Base-by-base conservation (phyloP, 176 grass and related monocot species). In the Dendrocalamus sinicus region DNA sequence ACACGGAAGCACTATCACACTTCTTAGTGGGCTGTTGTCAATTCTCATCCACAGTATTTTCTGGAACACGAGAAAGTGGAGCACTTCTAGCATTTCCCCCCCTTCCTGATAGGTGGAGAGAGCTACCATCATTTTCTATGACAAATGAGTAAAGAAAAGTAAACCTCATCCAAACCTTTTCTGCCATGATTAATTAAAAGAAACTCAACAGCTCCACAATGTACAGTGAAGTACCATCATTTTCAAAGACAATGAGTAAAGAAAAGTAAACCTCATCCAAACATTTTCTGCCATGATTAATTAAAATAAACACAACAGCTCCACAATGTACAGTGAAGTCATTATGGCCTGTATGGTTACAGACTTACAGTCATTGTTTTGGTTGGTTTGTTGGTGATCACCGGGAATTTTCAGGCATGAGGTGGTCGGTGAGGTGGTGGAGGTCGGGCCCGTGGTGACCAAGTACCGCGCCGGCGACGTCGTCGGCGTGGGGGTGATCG, bases 351-450 rank as follows among this genome's bases (percentile, higher is more conserved):
- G 11, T 28, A 47, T 12, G 46, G 46, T 8, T 22, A 19, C 3
- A n/a, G 26, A 73, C 14, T 8, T 22, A 19, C 3, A n/a, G 26
- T 78, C 14, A 41, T 73, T 48, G 24, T 1, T 1, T 17, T 78
- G n/a, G 15, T 43, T 7, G 24, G 61, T 30, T 67, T 75, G 12
- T 64, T 39, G 67, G 50, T 72, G 72, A 54, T 19, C 40, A 3
- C 7, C 41, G 32, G 35, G 69, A 5, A 47, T 75, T 70, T 60
- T 23, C 89, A 98, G 96, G 52, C 96, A 99, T 41, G 96, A 99
- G 83, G 93, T 99, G 20, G 96, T 96, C 17, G 96, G 96, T 1
- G 93, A 99, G 88, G 96, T 99, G 75, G 86, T 85, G 46, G 96
- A 96, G 84, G 78, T 94, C 20, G 96, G 96, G 23, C 84, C 88